These are phyloP conservation scores for Phlyctochytrium arcticum DNA, from an alignment of 192 early-diverging fungal species.

Conservation along the genomic window DNA sequence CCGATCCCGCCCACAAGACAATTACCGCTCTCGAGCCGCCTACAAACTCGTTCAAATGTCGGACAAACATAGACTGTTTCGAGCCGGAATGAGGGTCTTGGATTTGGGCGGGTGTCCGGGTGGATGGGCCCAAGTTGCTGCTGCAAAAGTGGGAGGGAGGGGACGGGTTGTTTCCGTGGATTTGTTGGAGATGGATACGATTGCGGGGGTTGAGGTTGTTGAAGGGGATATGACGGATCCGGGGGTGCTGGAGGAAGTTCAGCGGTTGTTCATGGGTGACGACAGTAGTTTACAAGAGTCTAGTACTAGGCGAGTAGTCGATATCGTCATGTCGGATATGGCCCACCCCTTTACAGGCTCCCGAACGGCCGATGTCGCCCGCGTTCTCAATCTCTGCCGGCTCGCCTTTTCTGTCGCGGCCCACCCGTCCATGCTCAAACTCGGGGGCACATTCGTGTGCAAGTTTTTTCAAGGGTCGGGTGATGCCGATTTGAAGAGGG, in stretches of 20 bases:
- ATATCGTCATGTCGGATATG: conserved; percentile 65
- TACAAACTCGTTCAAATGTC: conserved; percentile 63
- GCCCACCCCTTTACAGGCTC: conserved; percentile 74
- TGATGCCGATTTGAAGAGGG: conserved; percentile 28
- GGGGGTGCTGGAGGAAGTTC: conserved; percentile 23
- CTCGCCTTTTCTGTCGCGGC: conserved; percentile 62
- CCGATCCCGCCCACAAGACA: conserved; percentile 45
- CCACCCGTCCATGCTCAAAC: conserved; percentile 36
- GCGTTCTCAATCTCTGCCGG: conserved; percentile 58
- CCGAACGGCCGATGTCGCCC: conserved; percentile 60
- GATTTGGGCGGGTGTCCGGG: conserved; percentile 73
- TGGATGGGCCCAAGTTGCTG: conserved; percentile 73
- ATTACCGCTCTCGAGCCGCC: conserved; percentile 68
- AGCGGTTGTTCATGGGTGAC: not conserved
- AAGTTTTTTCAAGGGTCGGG: conserved; percentile 57
- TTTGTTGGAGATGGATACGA: conserved; percentile 61
- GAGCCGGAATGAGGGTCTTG: conserved; percentile 26
- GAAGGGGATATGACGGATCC: conserved; percentile 64
- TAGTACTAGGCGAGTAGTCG: conserved; percentile 6
- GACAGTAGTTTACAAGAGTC: not conserved
- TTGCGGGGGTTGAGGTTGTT: conserved; percentile 59
- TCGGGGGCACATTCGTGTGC: conserved; percentile 60
- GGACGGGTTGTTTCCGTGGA: conserved; percentile 68
- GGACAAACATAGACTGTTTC: conserved; percentile 19
- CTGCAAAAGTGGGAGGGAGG: not conserved